Evolutionary conservation across 495 filamentous ascomycete genomes (phyloP).

Genomic region (Astrocystis sublimbata): DNA sequence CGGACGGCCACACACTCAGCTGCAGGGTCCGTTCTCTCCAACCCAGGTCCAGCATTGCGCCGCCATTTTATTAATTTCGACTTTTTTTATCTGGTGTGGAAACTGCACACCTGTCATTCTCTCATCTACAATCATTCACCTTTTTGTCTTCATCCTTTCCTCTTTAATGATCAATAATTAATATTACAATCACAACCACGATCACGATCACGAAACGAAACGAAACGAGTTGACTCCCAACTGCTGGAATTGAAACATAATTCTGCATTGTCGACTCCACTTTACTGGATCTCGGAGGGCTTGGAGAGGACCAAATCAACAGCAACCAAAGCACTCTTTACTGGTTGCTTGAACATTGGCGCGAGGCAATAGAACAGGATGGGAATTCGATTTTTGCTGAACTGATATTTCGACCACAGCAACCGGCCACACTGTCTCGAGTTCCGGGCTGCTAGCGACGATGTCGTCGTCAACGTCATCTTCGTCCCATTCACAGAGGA

Average conservation of each 20-base stretch:
- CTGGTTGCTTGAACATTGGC: slow-evolving; percentile 2
- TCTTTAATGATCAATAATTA: slow-evolving; percentile 21
- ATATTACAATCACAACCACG: no score
- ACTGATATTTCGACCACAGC: slow-evolving; percentile 13
- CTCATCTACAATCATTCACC: neutral
- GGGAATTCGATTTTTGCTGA: slow-evolving; percentile 18
- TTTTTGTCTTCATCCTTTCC: slow-evolving; percentile 25
- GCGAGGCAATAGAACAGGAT: slow-evolving; percentile 26
- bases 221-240: slow-evolving; percentile 28
- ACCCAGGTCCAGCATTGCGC: slow-evolving; percentile 24
- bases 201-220: no score
- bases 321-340: slow-evolving; percentile 3
- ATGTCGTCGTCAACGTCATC: slow-evolving; percentile 35
- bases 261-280: slow-evolving; percentile 24
- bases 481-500: slow-evolving; percentile 25
- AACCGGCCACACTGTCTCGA: slow-evolving; percentile 15
- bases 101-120: slow-evolving; percentile 6
- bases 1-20: slow-evolving; percentile 25
- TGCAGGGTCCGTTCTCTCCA: slow-evolving; percentile 19
- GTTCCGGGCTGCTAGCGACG: slow-evolving; percentile 24
- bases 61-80: slow-evolving; percentile 22
- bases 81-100: slow-evolving; percentile 34
- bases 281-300: slow-evolving; percentile 1
- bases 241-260: slow-evolving; percentile 20
- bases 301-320: neutral